Evolutionary conservation across 805 yeast genomes (phyloP).

Genomic region (Schwanniomyces polymorphus): DNA sequence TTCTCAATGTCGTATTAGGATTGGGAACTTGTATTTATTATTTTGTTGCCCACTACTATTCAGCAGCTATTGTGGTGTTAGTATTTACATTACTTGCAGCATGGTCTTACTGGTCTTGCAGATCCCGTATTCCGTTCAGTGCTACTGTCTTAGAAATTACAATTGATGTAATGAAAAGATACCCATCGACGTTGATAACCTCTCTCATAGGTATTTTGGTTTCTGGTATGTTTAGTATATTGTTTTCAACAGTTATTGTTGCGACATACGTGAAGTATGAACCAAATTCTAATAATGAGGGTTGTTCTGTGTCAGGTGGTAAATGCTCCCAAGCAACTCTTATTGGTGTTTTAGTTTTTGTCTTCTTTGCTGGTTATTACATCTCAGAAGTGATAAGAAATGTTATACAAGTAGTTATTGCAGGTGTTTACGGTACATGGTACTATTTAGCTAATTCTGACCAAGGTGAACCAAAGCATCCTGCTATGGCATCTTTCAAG

Average conservation of each 20-base stretch:
- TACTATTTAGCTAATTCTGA: conserved; percentile 75
- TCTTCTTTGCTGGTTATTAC: conserved; percentile 80
- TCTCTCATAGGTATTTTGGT: conserved; percentile 60
- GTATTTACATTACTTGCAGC: conserved; percentile 65
- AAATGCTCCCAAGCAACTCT: conserved; percentile 56
- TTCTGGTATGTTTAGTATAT: conserved; percentile 60
- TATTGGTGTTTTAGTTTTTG: conserved; percentile 68
- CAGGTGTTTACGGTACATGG: conserved; percentile 91
- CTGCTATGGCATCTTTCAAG: conserved; percentile 77
- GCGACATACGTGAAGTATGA: conserved; percentile 79
- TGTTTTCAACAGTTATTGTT: conserved; percentile 68
- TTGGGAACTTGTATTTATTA: conserved; percentile 77
- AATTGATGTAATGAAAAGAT: conserved; percentile 72
- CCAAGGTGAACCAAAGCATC: conserved; percentile 75
- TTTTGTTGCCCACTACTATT: conserved; percentile 65
- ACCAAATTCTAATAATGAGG: conserved; percentile 51
- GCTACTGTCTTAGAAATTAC: conserved; percentile 67
- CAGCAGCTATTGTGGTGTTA: conserved; percentile 77
- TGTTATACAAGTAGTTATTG: conserved; percentile 74
- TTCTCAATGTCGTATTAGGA: conserved; percentile 66
- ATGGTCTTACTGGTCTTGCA: conserved; percentile 70
- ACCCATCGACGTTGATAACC: conserved; percentile 68
- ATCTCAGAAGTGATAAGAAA: conserved; percentile 82
- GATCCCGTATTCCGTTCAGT: conserved; percentile 71
- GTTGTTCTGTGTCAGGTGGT: conserved; percentile 55